Evolutionary conservation across 176 grass and related monocot genomes (phyloP).

Genomic region (Oryza rufipogon): DNA sequence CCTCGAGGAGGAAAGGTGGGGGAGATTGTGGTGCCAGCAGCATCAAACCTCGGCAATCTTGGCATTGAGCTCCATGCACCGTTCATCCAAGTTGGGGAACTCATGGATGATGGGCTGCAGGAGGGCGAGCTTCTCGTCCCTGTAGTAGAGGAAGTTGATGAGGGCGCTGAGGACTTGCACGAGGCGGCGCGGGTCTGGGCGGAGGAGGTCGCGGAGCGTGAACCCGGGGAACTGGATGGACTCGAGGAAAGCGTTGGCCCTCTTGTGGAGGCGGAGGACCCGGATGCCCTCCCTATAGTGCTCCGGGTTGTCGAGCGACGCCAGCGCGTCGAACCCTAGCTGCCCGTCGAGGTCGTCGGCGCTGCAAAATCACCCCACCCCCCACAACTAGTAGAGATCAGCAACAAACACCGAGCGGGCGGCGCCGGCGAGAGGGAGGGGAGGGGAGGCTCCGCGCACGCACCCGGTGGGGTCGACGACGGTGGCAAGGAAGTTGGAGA

Average conservation of each 20-base stretch:
- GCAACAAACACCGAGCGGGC: too few species aligned
- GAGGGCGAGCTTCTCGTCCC: constrained; percentile 54
- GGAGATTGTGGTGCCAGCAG: too few species aligned
- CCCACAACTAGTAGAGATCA: too few species aligned
- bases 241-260: constrained; percentile 48
- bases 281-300: constrained; percentile 41
- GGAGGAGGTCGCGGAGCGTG: constrained; percentile 60
- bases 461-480: constrained; percentile 35
- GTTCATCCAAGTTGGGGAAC: constrained; percentile 28
- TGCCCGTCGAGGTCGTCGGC: constrained; percentile 54
- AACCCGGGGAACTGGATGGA: constrained; percentile 57
- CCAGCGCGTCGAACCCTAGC: constrained; percentile 61
- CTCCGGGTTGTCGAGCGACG: constrained; percentile 68
- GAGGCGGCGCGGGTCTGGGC: constrained; percentile 50
- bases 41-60: constrained; percentile 56
- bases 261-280: constrained; percentile 33
- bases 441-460: neutral
- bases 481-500: constrained; percentile 44
- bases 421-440: neutral
- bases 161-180: constrained; percentile 62
- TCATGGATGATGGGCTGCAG: constrained; percentile 51
- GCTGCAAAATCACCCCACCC: constrained; percentile 29
- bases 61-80: constrained; percentile 27
- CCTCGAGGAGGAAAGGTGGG: too few species aligned
- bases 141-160: constrained; percentile 81